A percentile compares a stretch with the other conserved stretches of the same genome.
phyloP scores from a whole-genome alignment of 371 early-diverging fungal genomes.

The Rhizopus arrhizus region DNA sequence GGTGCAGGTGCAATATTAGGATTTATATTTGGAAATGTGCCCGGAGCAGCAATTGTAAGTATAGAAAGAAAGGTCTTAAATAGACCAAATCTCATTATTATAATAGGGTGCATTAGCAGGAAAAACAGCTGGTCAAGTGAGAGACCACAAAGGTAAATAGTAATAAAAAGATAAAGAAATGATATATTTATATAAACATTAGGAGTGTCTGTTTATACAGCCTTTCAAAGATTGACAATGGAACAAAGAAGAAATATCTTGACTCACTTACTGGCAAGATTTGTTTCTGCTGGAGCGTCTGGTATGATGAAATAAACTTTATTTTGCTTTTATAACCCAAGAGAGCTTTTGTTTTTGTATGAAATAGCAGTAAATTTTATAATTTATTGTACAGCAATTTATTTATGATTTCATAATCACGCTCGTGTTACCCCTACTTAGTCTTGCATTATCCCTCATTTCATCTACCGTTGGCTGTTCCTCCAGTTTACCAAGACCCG shows the following conservation, averaged over 20 bases:
- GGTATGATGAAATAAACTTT: slow-evolving; percentile 45
- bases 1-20: slow-evolving; percentile 34
- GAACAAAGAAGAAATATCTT: slow-evolving; percentile 45
- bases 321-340: too few species aligned
- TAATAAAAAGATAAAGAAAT: not conserved
- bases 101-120: slow-evolving; percentile 34
- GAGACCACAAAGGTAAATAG: slow-evolving; percentile 34
- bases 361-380: too few species aligned
- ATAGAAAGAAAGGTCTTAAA: too few species aligned
- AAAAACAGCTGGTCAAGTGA: slow-evolving; percentile 32
- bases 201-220: slow-evolving; percentile 51
- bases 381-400: not conserved
- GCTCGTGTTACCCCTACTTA: slow-evolving; percentile 43
- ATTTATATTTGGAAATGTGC: slow-evolving; percentile 33
- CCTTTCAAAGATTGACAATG: slow-evolving; percentile 38
- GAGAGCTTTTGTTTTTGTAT: not conserved
- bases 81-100: too few species aligned
- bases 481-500: slow-evolving; percentile 50
- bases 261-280: slow-evolving; percentile 41
- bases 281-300: slow-evolving; percentile 42
- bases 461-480: slow-evolving; percentile 16
- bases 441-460: slow-evolving; percentile 36
- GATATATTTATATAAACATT: not conserved
- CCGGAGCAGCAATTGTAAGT: slow-evolving; percentile 37
- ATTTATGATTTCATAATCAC: slow-evolving; percentile 42